Evolutionary conservation across 1,139 yeast species (phyloP), one percentile per base, ranked within the genome.

Genomic region (Candida anutae): DNA sequence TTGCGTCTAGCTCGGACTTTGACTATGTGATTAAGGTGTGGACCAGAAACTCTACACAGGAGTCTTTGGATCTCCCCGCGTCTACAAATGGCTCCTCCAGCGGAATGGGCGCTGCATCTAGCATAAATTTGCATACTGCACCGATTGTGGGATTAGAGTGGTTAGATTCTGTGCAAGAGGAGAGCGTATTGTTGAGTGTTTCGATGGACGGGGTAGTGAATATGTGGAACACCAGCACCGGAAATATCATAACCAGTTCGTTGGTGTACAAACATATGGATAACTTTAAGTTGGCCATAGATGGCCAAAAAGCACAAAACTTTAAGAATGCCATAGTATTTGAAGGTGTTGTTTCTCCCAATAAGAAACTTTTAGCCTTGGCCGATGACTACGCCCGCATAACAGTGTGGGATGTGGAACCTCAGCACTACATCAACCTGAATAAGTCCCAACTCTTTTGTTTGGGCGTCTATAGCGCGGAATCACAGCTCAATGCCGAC

Each of bases 131-230:
- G 0, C 83, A 77, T 43, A 53, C 70, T 0, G 69, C 76, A 24
- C 78, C 83, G 4, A 58, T 80, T 3, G 58, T 77, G 0, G 65
- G 61, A 10, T 57, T 77, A 10, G 50, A 53, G 15, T 80, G 88
- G 87, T 34, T 77, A 12, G 43, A 57, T 11, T 37, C 43, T 5
- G 21, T 25, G 4, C 37, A 39, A 0, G 46, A 43, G 6, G 38
- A 38, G 23, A 40, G 43, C 23, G 40, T 38, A 36, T 51, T 69
- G 28, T 35, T 57, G 6, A 53, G 62, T 30, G 46, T 62, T 1
- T 77, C 94, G 1, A 58, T 82, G 51, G 94, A 84, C 38, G 88
- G 94, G 1, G 59, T 77, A 0, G 55, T 79, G 2, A 66, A 81
- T 31, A 43, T 82, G 0, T 85, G 94, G 94, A 72, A 80, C 38